Evolutionary conservation across 2,329 filamentous ascomycete genomes (phyloP), one percentile per base, ranked within the genome.

Genomic region (Hymenoscyphus infarciens): DNA sequence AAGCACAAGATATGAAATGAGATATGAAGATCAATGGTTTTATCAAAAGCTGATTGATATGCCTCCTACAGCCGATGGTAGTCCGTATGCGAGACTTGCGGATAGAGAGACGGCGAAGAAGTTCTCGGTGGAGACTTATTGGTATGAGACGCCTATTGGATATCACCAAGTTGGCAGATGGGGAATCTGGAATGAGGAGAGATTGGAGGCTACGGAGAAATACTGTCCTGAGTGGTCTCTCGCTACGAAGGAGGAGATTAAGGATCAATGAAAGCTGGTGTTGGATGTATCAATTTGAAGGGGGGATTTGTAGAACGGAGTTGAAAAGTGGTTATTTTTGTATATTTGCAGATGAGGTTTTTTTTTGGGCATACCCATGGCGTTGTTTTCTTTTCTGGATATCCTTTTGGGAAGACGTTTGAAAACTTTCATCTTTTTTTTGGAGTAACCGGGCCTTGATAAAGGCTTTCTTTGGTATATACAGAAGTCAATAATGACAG

Each of bases 21-120:
- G 57, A 16, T 59, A 60, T 45, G 63, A 67, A 56, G 65, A 67
- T 59, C 61, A 67, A 29, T 67, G 65, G 65, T 67, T 56, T 27
- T 61, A 56, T 35, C 57, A 61, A 42, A 64, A 64, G 52, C n/a
- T 64, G 39, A 45, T 56, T 6, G 35, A 56, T 15, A 33, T 58
- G 22, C 33, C 33, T 5, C 42, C 42, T 5, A 19, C 42, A 15
- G 19, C 31, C 11, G 58, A 60, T 38, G 49, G 58, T 2, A 49
- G 52, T 19, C 56, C 58, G 16, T 52, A 31, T 35, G 65, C 61
- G 15, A 31, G 59, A 22, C 53, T 67, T 6, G 61, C 63, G 38
- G 61, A 25, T 16, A 25, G 60, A 7, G 59, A 65, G 39, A 61
- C 61, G 13, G 65, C 65, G 22, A 59, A 56, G 33, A 59, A 45